Percentiles rank a stretch among this genome's conserved stretches.
Evolutionary conservation across 1,284 basidiomycete species (phyloP).

Genomic region (Meripilus lineatus): DNA sequence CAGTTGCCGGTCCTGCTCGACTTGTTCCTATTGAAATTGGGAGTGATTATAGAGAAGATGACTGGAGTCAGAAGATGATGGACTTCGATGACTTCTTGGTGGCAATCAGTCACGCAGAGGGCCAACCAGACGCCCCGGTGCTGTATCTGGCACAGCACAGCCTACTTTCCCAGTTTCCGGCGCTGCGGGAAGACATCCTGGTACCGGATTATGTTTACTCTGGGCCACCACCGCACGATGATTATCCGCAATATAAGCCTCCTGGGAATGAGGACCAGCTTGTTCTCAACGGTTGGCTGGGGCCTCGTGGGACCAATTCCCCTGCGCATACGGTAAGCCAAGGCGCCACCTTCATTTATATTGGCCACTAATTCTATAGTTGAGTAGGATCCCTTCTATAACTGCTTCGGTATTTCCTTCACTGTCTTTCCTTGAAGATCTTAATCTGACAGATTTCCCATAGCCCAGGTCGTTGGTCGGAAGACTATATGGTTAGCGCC

Average conservation of each 20-base stretch:
- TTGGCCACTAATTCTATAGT: slow-evolving; percentile 2
- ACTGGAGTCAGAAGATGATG: slow-evolving; percentile 84
- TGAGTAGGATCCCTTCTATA: slow-evolving; percentile 86
- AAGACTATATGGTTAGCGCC: slow-evolving; percentile 95
- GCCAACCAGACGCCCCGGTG: slow-evolving; percentile 22
- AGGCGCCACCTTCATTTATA: neutral
- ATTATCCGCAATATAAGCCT: slow-evolving; percentile 52
- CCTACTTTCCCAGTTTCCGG: slow-evolving; percentile 82
- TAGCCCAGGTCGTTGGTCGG: slow-evolving; percentile 83
- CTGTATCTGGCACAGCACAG: slow-evolving; percentile 93
- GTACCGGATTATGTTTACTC: slow-evolving; percentile 88
- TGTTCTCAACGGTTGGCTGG: slow-evolving; percentile 87
- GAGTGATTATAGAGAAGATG: slow-evolving; percentile 71
- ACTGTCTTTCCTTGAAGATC: slow-evolving; percentile 13
- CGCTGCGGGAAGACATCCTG: slow-evolving; percentile 67
- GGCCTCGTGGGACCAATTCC: slow-evolving; percentile 70
- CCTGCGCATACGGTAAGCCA: slow-evolving; percentile 87
- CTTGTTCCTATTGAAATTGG: slow-evolving; percentile 92
- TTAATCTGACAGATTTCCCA: neutral
- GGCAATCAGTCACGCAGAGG: slow-evolving; percentile 30
- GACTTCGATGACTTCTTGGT: slow-evolving; percentile 75
- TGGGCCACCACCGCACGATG: slow-evolving; percentile 41
- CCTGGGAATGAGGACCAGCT: slow-evolving; percentile 68
- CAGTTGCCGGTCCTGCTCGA: slow-evolving; percentile 70
- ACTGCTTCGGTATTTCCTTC: slow-evolving; percentile 70